Evolutionary conservation across 129 eudicot species (phyloP).

Genomic region (Deinandra increscens): DNA sequence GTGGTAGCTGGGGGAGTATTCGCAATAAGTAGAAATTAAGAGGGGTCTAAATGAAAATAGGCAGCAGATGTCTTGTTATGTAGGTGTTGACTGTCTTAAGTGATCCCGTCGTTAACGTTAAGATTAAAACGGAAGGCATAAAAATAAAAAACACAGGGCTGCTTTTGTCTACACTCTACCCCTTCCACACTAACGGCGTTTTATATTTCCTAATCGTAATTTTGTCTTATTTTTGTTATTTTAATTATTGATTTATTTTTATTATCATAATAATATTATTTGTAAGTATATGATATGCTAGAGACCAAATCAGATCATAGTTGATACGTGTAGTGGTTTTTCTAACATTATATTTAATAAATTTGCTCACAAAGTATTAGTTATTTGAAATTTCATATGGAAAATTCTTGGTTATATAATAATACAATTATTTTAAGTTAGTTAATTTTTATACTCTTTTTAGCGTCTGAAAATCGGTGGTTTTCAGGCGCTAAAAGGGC

Average conservation of each 20-base stretch:
- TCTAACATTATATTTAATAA: not conserved
- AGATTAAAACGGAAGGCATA: conserved; percentile 19
- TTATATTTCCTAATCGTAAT: not conserved
- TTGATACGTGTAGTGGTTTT: not conserved
- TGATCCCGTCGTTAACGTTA: conserved; percentile 40
- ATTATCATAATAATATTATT: not conserved
- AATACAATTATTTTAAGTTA: too few species aligned
- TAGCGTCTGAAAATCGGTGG: too few species aligned
- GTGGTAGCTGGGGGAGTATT: not conserved
- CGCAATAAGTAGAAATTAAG: not conserved
- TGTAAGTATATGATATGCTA: not conserved
- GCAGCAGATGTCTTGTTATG: conserved; percentile 11
- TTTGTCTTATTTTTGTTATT: not conserved
- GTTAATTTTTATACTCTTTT: too few species aligned
- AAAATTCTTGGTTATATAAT: too few species aligned
- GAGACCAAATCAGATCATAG: not conserved
- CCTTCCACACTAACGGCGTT: not conserved
- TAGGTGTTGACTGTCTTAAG: conserved; percentile 31
- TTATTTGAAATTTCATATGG: too few species aligned
- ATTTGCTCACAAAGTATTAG: not conserved
- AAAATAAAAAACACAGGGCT: conserved; percentile 14
- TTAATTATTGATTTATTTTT: not conserved
- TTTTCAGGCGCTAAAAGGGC: too few species aligned
- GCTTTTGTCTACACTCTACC: conserved; percentile 20
- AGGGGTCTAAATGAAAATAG: conserved; percentile 18